Base-by-base conservation (phyloP, 176 grass and related monocot species). In the Alloteropsis semialata region DNA sequence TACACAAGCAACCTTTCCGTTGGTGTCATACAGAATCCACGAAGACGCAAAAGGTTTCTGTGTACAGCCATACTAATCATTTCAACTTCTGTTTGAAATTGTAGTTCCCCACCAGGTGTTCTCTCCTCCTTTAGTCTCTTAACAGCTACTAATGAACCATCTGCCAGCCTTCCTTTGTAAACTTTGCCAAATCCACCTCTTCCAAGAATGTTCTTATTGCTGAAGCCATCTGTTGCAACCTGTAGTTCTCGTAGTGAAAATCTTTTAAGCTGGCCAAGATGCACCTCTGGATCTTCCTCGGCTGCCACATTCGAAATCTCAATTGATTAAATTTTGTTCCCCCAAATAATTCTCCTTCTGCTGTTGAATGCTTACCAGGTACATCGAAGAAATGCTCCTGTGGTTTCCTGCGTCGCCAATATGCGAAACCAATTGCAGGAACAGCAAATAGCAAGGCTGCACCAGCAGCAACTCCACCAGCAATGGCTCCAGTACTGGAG, bases 31-130 rank as follows among this genome's bases (percentile, higher is more conserved):
- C 93, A 95, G 70, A 95, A 95, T 68, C 93, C 93, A 84, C 90
- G 87, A 74, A 92, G 87, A 49, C 93, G 89, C 81, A 95, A 42
- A 28, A 95, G 77, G 58, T 95, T 95, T 67, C 85, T 81, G 61
- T 95, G 93, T 38, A 95, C 93, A 66, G 93, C 93, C 93, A 95
- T 95, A 77, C 90, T 95, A 57, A 95, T 95, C 93, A 95, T 95
- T 78, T 95, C 93, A 71, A 92, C 93, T 80, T 95, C 93, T 75
- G 93, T 92, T 75, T 95, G 93, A 85, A 95, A 95, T 75, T 95
- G 93, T 32, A 95, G 82, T 75, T 95, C 93, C 30, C 93, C 93
- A 64, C 93, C 93, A 76, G 93, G 90, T 25, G 93, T 95, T 65
- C 93, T 81, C 81, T 95, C 93, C 58, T 95, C 93, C 64, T 95